Evolutionary conservation across 2,329 filamentous ascomycete genomes (phyloP), one percentile per base, ranked within the genome.

Genomic region (Monilinia polystroma): DNA sequence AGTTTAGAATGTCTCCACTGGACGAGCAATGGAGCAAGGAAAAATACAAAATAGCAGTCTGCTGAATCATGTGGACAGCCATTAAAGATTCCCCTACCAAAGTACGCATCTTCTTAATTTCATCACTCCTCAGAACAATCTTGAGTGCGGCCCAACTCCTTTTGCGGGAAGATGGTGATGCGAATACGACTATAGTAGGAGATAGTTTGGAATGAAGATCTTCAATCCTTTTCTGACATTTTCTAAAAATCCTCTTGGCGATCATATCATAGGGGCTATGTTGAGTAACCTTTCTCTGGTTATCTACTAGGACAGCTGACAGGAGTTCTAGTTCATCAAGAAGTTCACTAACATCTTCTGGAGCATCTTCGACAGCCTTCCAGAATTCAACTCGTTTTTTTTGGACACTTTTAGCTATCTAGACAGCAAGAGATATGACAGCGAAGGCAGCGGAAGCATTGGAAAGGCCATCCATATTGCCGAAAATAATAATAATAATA

Each of bases 371-470:
- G 6, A 66, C 2, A 10, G 64, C 38, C 18, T 49, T 14, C 43
- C 47, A 63, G 6, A 66, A 63, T 16, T 56, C 51, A 0, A 41
- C 10, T 43, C 56, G 2, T n/a, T 63, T 52, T 6, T 26, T 63
- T 23, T 23, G 23, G 6, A 63, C 10, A 49, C 57, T 53, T 35
- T 63, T 51, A 11, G 45, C 51, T 29, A 66, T 16, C 2, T 66
- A 41, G 0, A 66, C 38, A 4, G 58, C 23, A 1, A 63, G n/a
- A 14, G 57, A 56, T 35, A 56, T 26, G 18, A 63, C 49, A 29
- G 64, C 64, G 16, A 66, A 52, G 3, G 23, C 64, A 35, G 54
- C 47, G 35, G 64, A 59, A 52, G 64, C 64, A 32, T 45, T 60
- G n/a, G 55, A 60, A 32, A 66, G 64, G 0, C 47, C 55, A 18